Conservation (phyloP, 768 basidiomycete genomes). For the Hypholoma fasciculare region DNA sequence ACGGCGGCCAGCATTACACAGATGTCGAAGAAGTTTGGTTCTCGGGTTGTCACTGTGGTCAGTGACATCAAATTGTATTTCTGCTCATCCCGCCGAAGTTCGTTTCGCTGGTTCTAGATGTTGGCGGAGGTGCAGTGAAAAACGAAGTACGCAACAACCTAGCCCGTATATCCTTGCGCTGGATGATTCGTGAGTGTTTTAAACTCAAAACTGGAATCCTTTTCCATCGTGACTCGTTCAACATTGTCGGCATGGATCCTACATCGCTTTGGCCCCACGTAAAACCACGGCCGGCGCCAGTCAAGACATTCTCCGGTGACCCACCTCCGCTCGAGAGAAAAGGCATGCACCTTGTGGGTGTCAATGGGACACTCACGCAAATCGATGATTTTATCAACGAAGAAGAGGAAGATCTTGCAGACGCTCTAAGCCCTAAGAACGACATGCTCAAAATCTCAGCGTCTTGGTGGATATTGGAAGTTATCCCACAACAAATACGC, state of each 20-base stretch:
- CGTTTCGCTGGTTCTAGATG: constrained; percentile 41
- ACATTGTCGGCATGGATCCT: constrained; percentile 45
- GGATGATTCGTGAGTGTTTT: constrained; percentile 75
- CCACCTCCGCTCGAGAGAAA: constrained; percentile 19
- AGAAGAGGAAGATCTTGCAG: constrained; percentile 62
- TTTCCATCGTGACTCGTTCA: constrained; percentile 50
- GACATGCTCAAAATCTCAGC: constrained; percentile 54
- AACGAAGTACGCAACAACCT: constrained; percentile 61
- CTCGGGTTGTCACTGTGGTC: constrained; percentile 71
- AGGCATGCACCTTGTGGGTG: constrained; percentile 18
- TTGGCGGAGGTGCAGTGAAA: constrained; percentile 70
- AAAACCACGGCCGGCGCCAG: constrained; percentile 38
- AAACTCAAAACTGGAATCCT: constrained; percentile 55
- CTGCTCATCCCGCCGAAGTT: neutral
- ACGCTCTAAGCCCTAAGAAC: constrained; percentile 49
- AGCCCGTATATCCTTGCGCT: constrained; percentile 71
- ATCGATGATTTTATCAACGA: constrained; percentile 40
- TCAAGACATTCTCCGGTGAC: constrained; percentile 26
- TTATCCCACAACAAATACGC: constrained; percentile 39
- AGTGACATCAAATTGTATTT: constrained; percentile 6
- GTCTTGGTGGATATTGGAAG: constrained; percentile 70
- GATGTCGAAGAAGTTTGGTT: constrained; percentile 84
- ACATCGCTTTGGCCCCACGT: constrained; percentile 45
- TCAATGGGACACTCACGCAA: constrained; percentile 22
- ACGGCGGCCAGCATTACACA: constrained; percentile 38